A percentile compares a stretch with the other conserved stretches of the same genome.
Conservation (phyloP, 345 rosid species). For the Zanthoxylum bungeanum region DNA sequence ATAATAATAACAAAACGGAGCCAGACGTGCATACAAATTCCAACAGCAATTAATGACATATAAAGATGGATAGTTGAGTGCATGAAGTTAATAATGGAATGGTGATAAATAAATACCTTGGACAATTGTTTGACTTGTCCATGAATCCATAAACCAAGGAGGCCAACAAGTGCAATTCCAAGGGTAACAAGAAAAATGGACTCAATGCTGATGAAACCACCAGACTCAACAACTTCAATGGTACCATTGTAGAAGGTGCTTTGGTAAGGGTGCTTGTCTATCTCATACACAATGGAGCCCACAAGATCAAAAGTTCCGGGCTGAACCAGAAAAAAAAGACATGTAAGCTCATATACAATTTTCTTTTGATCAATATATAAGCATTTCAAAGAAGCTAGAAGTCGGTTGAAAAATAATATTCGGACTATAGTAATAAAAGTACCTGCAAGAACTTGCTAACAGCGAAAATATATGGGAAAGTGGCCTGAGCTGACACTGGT, state of each 20-base stretch:
- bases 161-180: constrained; percentile 57
- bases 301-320: constrained; percentile 90
- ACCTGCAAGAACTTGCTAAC: constrained; percentile 93
- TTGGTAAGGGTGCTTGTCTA: constrained; percentile 75
- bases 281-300: constrained; percentile 70
- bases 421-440: not conserved
- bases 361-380: not conserved
- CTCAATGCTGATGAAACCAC: constrained; percentile 72
- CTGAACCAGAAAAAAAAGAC: constrained; percentile 30
- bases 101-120: constrained; percentile 45
- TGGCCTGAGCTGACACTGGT: constrained; percentile 66
- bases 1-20: too few relatives aligned
- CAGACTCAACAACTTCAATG: constrained; percentile 81
- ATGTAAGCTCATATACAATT: not conserved
- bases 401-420: not conserved
- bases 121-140: constrained; percentile 62
- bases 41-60: not conserved
- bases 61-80: not conserved
- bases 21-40: too few relatives aligned
- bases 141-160: constrained; percentile 66
- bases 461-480: constrained; percentile 75
- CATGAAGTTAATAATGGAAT: not conserved
- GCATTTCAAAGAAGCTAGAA: not conserved
- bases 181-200: constrained; percentile 82
- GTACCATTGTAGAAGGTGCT: too few relatives aligned